Conservation (phyloP, 306 rosid species). For the Vicia villosa region DNA sequence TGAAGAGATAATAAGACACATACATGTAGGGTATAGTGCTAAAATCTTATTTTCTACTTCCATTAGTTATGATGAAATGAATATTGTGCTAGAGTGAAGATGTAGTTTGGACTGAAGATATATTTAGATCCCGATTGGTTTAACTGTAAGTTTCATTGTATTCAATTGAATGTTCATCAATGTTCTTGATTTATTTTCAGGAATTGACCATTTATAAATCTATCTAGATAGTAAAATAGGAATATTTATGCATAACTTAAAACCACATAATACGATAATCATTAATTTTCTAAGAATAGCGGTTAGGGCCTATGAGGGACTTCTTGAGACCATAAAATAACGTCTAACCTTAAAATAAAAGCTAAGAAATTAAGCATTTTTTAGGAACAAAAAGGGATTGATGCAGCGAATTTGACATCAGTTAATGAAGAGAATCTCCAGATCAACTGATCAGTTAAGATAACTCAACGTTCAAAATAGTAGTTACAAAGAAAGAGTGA, state of each 20-base stretch:
- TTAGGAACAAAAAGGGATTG: neutral
- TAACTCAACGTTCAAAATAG: constrained; percentile 1
- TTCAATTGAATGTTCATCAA: neutral
- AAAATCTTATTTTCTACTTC: too few species aligned
- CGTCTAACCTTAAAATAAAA: neutral
- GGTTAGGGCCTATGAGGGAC: neutral
- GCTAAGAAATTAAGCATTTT: constrained; percentile 15
- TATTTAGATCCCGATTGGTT: too few species aligned
- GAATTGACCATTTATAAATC: constrained; percentile 4
- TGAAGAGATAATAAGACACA: too few species aligned
- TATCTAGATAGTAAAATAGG: neutral
- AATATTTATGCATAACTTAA: neutral
- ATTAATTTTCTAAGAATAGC: constrained; percentile 6
- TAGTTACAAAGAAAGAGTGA: constrained; percentile 1
- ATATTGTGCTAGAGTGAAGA: too few species aligned
- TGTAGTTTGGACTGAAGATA: too few species aligned
- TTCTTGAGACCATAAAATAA: neutral
- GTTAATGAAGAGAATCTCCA: constrained; percentile 20
- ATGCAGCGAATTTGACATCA: constrained; percentile 1
- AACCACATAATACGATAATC: constrained; percentile 6
- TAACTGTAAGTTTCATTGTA: neutral
- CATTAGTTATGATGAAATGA: too few species aligned
- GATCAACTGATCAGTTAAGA: constrained; percentile 2
- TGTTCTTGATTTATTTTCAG: neutral
- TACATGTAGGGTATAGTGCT: too few species aligned